A percentile compares a stretch with the other conserved stretches of the same genome.
Conservation (phyloP, 345 rosid species). For the Pugionium cornutum region DNA sequence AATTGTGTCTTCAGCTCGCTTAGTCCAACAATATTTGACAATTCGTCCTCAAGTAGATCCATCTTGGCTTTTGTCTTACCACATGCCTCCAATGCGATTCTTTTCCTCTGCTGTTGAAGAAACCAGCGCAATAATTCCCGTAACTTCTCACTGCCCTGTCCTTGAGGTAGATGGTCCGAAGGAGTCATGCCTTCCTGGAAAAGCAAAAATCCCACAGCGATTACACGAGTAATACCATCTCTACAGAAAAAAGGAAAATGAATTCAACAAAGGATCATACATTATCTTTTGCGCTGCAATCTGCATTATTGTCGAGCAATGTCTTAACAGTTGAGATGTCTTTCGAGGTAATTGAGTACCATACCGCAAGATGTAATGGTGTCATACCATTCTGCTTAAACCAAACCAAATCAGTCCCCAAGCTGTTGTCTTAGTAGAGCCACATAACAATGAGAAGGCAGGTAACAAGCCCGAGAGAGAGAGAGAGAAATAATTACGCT, state of each 20-base stretch:
- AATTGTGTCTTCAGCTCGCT: constrained; percentile 82
- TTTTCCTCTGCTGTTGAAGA: constrained; percentile 81
- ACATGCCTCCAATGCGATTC: constrained; percentile 76
- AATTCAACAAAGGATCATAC: constrained; percentile 36
- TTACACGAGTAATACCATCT: not conserved
- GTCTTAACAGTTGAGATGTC: constrained; percentile 79
- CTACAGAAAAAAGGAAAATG: too few relatives aligned
- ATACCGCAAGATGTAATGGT: constrained; percentile 94
- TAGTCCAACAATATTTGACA: constrained; percentile 76
- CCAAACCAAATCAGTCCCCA: constrained; percentile 5
- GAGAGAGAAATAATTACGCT: constrained; percentile 43
- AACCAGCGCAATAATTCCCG: constrained; percentile 55
- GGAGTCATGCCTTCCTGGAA: constrained; percentile 95
- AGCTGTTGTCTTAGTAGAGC: not conserved
- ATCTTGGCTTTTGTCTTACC: constrained; percentile 79
- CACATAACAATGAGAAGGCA: not conserved
- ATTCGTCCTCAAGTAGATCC: constrained; percentile 83
- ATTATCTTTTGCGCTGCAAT: constrained; percentile 87
- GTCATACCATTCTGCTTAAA: constrained; percentile 94
- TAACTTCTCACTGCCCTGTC: constrained; percentile 76
- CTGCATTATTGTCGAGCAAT: constrained; percentile 78
- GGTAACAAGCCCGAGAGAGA: constrained; percentile 7
- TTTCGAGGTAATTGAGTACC: constrained; percentile 83
- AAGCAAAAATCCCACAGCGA: constrained; percentile 19
- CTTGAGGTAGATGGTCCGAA: constrained; percentile 73